Evolutionary conservation across 129 eudicot genomes (phyloP).

Genomic region (Flaveria linearis): DNA sequence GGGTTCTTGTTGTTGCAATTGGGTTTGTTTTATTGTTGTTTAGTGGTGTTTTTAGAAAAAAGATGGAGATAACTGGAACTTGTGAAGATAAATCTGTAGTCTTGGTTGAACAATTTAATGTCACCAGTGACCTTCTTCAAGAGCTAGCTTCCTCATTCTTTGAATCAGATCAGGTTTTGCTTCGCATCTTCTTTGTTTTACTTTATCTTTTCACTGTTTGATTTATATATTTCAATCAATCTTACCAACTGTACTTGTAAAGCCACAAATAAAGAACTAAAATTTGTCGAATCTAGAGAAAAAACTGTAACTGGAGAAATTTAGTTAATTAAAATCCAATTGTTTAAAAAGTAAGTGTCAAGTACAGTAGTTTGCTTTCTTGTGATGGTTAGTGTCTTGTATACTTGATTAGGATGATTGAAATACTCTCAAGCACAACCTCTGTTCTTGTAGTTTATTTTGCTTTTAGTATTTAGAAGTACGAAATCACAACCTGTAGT

Average conservation of each 20-base stretch:
- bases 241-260: not conserved
- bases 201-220: conserved; percentile 19
- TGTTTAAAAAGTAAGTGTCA: too few species aligned
- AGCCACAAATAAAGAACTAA: not conserved
- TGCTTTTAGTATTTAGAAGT: conserved; percentile 2
- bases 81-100: conserved; percentile 19
- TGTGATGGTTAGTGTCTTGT: not conserved
- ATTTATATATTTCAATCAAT: conserved; percentile 15
- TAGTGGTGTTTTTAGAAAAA: conserved; percentile 27
- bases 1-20: conserved; percentile 38
- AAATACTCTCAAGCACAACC: not conserved
- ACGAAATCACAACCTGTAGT: not conserved
- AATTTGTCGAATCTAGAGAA: not conserved
- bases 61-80: conserved; percentile 2
- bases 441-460: conserved; percentile 5
- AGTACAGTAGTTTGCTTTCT: not conserved
- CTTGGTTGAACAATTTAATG: conserved; percentile 50
- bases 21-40: conserved; percentile 50
- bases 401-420: conserved; percentile 17
- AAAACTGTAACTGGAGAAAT: too few species aligned
- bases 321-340: too few species aligned
- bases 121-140: conserved; percentile 50
- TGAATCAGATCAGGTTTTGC: conserved; percentile 53
- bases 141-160: conserved; percentile 45
- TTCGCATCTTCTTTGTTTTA: conserved; percentile 14